Evolutionary conservation across 192 early-diverging fungal species (phyloP).

Genomic region (Umbelopsis isabellina): DNA sequence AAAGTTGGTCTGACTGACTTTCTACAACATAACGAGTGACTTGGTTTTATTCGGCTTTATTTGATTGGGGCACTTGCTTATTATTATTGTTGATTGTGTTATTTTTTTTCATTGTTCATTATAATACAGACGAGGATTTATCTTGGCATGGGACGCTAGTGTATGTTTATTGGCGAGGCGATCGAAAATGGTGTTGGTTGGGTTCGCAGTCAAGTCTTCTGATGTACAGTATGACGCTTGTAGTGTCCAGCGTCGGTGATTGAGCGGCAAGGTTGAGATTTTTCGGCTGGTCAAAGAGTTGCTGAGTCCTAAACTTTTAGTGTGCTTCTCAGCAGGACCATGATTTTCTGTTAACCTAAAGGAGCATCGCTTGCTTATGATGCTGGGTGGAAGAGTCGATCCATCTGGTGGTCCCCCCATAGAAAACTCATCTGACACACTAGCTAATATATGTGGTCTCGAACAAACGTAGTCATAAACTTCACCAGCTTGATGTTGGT

Average conservation of each 20-base stretch:
- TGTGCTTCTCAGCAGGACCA: too few relatives aligned
- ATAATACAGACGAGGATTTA: background rate
- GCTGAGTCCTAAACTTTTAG: background rate
- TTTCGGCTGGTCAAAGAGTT: background rate
- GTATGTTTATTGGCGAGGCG: background rate
- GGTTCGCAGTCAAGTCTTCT: background rate
- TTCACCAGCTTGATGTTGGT: too few relatives aligned
- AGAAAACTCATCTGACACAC: too few relatives aligned
- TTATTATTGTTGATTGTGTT: background rate
- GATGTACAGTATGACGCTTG: background rate
- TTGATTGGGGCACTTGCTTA: background rate
- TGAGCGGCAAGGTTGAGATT: background rate
- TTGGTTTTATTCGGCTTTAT: too few relatives aligned
- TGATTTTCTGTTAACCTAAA: too few relatives aligned
- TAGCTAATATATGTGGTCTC: too few relatives aligned
- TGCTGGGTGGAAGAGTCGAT: too few relatives aligned
- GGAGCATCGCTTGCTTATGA: too few relatives aligned
- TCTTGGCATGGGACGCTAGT: background rate
- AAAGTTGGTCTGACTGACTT: too few relatives aligned
- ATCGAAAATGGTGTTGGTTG: constrained; percentile 1
- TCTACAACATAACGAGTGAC: too few relatives aligned
- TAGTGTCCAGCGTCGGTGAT: background rate
- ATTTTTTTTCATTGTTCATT: background rate
- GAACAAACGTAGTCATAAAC: too few relatives aligned
- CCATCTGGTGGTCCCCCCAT: too few relatives aligned